A percentile compares a stretch with the other conserved stretches of the same genome.
These are phyloP conservation scores for Moricandia moricandioides DNA, from an alignment of 345 rosid genomes.

Conservation along the genomic window DNA sequence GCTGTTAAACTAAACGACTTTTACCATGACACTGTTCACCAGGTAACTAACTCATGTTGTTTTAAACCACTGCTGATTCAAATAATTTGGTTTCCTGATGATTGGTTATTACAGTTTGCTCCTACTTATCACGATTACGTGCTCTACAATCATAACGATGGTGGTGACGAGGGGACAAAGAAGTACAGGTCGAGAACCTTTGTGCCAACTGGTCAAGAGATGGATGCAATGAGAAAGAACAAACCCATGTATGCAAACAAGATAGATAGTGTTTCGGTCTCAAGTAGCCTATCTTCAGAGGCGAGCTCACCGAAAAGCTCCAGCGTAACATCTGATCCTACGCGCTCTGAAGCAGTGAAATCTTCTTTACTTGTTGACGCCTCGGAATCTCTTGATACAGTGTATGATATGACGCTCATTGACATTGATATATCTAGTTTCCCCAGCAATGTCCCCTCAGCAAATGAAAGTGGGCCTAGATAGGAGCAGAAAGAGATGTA, in stretches of 20 bases:
- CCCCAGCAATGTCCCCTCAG: conserved; percentile 77
- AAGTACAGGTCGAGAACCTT: conserved; percentile 93
- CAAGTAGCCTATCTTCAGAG: conserved; percentile 64
- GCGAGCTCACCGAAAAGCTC: conserved; percentile 54
- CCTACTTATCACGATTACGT: conserved; percentile 99
- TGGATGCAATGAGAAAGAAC: conserved; percentile 92
- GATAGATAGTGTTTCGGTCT: conserved; percentile 74
- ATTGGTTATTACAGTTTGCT: conserved; percentile 65
- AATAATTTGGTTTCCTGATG: conserved; percentile 26
- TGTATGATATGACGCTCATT: conserved; percentile 83
- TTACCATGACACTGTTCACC: conserved; percentile 98
- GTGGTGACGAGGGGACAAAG: conserved; percentile 77
- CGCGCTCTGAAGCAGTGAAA: conserved; percentile 48
- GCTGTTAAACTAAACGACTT: conserved; percentile 94
- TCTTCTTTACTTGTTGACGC: conserved; percentile 68
- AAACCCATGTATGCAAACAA: conserved; percentile 63
- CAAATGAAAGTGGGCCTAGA: conserved; percentile 54
- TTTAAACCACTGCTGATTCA: background rate
- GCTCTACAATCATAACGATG: conserved; percentile 80
- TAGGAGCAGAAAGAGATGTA: conserved; percentile 40
- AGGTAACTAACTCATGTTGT: conserved; percentile 46
- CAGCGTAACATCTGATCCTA: conserved; percentile 39
- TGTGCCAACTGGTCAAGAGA: conserved; percentile 97
- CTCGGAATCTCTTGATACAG: conserved; percentile 49
- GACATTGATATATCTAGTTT: conserved; percentile 83